Conservation (phyloP, 345 rosid species). For the Dipteronia dyeriana region DNA sequence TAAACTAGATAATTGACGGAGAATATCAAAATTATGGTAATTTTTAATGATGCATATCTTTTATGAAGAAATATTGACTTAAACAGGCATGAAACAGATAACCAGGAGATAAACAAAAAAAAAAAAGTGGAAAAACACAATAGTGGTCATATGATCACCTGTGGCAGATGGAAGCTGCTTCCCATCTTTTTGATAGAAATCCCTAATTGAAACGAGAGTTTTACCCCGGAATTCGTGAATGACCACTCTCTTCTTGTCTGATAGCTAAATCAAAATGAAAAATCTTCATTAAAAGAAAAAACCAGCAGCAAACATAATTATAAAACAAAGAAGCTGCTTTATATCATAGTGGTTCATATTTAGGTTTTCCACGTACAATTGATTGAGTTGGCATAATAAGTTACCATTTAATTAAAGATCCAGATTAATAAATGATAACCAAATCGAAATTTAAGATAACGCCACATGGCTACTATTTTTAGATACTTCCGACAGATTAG, state of each 20-base stretch:
- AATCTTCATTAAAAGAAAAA: constrained; percentile 4
- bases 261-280: constrained; percentile 48
- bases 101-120: neutral
- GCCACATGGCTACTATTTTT: too few relatives aligned
- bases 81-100: neutral
- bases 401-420: too few relatives aligned
- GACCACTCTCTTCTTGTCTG: constrained; percentile 50
- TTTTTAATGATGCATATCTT: neutral
- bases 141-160: constrained; percentile 39
- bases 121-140: neutral
- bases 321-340: neutral
- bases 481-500: too few relatives aligned
- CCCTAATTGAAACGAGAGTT: constrained; percentile 52
- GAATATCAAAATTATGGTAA: neutral
- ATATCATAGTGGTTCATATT: neutral
- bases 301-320: neutral
- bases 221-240: constrained; percentile 51
- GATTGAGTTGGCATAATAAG: neutral
- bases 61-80: neutral
- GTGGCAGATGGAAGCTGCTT: constrained; percentile 42
- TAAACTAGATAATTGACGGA: neutral
- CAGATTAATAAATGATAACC: too few relatives aligned
- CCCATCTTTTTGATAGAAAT: constrained; percentile 45
- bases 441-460: too few relatives aligned
- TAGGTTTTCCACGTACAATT: neutral